phyloP scores from a whole-genome alignment of 1,139 yeast genomes.

The Taphrina betulina region DNA sequence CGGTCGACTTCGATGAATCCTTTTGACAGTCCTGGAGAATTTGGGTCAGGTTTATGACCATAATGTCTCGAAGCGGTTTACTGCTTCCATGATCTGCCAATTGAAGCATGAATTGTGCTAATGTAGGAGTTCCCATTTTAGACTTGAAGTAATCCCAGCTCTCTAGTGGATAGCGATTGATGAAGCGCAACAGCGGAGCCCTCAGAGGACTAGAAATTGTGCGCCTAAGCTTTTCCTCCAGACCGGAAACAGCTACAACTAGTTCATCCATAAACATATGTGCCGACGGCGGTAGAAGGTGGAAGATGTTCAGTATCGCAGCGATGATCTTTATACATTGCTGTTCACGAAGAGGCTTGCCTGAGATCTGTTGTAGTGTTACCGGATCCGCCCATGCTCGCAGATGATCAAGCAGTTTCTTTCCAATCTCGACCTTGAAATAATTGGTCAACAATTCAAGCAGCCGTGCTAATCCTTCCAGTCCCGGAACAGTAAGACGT shows the following conservation, averaged over 20 bases:
- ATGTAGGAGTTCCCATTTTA: constrained; percentile 64
- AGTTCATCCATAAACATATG: constrained; percentile 87
- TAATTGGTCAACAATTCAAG: constrained; percentile 85
- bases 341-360: constrained; percentile 72
- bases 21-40: constrained; percentile 48
- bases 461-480: constrained; percentile 85
- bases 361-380: constrained; percentile 66
- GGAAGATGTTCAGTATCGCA: constrained; percentile 89
- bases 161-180: constrained; percentile 78
- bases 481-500: constrained; percentile 80
- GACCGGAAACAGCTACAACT: constrained; percentile 66
- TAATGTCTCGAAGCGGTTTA: constrained; percentile 27
- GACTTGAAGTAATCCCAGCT: constrained; percentile 68
- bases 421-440: constrained; percentile 94
- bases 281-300: constrained; percentile 87
- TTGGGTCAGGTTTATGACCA: not conserved
- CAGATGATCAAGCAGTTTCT: constrained; percentile 85
- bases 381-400: constrained; percentile 95
- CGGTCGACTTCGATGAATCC: not conserved
- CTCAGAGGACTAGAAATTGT: constrained; percentile 88
- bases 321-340: constrained; percentile 81
- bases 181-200: constrained; percentile 81
- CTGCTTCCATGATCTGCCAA: constrained; percentile 36
- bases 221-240: constrained; percentile 82
- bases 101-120: constrained; percentile 58